Base-by-base conservation (phyloP, 2,329 filamentous ascomycete genomes). In the Hymenotorrendiella dingleyae region DNA sequence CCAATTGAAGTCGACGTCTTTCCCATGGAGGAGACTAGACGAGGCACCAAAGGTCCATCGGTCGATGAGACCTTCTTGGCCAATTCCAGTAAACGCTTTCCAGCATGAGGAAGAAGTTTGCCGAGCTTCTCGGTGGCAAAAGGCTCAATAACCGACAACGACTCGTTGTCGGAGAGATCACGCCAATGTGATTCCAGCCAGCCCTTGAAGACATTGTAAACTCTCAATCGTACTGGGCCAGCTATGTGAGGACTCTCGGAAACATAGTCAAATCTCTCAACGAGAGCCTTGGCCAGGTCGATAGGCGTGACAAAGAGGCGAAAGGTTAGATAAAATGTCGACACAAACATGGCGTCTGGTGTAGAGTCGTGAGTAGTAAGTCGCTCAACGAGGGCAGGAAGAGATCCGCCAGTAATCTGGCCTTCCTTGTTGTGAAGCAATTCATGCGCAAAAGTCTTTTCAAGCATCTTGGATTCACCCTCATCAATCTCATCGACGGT, bases 131-230 rank as follows among this genome's bases (percentile, higher is more conserved):
- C 74, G 52, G 83, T 78, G 2, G 91, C 89, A 63, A 98, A 98
- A 1, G 78, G 71, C 24, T 84, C 72, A 49, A 98, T 94, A 36
- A 85, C 69, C 1, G 75, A 71, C 7, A 98, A 71, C 1, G 90
- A 88, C 10, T 79, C 74, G 40, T 78, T 77, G 61, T 98, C 93
- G 9, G 82, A 80, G 46, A 88, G 80, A 50, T 87, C 80, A 36
- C 85, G 80, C 91, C 93, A 98, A 64, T 98, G 89, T 6, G 86
- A 93, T 67, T 97, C 93, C 16, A 98, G 71, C 93, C 93, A 98
- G 30, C 86, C 86, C 65, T 98, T 98, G 73, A 98, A 88, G 43
- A 89, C 83, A 61, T 98, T 97, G 70, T 94, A 97, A 1, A 97
- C 88, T 39, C 93, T 80, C 36, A 98, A 70, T 38, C 90, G 82